Evolutionary conservation across 129 eudicot genomes (phyloP).

Genomic region (Arctium lappa): DNA sequence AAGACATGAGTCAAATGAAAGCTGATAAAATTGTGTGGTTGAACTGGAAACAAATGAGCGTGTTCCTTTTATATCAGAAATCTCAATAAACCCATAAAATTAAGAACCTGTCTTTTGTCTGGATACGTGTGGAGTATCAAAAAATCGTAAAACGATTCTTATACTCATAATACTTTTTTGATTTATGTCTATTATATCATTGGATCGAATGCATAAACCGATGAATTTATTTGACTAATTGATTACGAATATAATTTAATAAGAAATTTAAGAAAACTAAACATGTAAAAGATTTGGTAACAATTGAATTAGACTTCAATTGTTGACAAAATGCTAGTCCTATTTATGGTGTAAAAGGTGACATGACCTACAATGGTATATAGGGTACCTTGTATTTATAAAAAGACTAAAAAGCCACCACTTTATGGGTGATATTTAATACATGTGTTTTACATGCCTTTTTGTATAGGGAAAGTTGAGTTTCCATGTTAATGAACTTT

Average conservation of each 20-base stretch:
- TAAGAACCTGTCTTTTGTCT: neutral
- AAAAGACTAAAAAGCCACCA: neutral
- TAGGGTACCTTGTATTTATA: neutral
- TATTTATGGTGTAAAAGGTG: neutral
- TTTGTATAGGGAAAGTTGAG: neutral
- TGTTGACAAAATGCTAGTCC: neutral
- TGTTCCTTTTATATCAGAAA: neutral
- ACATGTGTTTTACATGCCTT: neutral
- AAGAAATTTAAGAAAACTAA: neutral
- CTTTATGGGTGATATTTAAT: neutral
- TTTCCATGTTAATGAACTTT: neutral
- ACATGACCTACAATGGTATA: neutral
- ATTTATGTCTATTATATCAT: no score
- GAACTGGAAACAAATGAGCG: neutral
- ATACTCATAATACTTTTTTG: neutral
- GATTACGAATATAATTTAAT: neutral
- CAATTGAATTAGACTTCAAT: neutral
- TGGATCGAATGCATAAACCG: no score
- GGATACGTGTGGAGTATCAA: neutral
- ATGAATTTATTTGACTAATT: no score
- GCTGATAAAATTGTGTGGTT: neutral
- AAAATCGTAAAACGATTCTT: neutral
- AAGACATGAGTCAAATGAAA: neutral
- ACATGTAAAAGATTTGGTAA: neutral
- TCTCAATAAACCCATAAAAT: neutral